Percentiles rank a stretch among this genome's conserved stretches.
These are phyloP conservation scores for Phalaenopsis aphrodite DNA, from an alignment of 106 monocot species.

Conservation along the genomic window DNA sequence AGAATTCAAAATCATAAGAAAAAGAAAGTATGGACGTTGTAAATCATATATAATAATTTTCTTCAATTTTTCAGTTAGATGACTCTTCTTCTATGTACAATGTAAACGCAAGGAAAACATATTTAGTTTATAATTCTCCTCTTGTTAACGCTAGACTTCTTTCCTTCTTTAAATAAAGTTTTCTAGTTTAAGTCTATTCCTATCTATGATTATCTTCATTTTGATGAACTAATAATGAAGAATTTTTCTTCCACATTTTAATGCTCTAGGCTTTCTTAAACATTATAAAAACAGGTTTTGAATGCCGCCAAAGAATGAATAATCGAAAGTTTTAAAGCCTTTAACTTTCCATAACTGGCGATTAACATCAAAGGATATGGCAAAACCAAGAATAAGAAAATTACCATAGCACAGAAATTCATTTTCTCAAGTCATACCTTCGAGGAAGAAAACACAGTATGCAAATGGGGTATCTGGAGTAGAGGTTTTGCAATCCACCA, in stretches of 20 bases:
- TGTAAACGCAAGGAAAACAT: background rate
- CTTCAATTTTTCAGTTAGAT: background rate
- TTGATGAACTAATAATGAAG: background rate
- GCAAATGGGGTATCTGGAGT: conserved; percentile 52
- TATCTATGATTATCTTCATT: background rate
- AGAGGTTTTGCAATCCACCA: conserved; percentile 78
- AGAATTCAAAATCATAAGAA: background rate
- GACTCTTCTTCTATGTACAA: background rate
- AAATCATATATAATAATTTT: background rate
- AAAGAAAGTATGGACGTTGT: background rate
- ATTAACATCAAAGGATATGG: conserved; percentile 5
- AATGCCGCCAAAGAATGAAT: background rate
- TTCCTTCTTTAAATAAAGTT: background rate
- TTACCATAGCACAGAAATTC: background rate
- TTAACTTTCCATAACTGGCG: background rate
- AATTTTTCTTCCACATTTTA: background rate
- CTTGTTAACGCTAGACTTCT: background rate
- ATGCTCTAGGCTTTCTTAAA: background rate
- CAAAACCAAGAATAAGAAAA: background rate
- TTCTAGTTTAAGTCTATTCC: background rate
- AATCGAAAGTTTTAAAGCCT: background rate
- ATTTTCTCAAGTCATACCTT: conserved; percentile 37
- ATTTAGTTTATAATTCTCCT: background rate
- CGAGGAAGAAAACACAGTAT: conserved; percentile 32
- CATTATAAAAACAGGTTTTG: background rate